A percentile compares a stretch with the other conserved stretches of the same genome.
phyloP scores from a whole-genome alignment of 345 rosid genomes.

The Schrenkiella parvula region DNA sequence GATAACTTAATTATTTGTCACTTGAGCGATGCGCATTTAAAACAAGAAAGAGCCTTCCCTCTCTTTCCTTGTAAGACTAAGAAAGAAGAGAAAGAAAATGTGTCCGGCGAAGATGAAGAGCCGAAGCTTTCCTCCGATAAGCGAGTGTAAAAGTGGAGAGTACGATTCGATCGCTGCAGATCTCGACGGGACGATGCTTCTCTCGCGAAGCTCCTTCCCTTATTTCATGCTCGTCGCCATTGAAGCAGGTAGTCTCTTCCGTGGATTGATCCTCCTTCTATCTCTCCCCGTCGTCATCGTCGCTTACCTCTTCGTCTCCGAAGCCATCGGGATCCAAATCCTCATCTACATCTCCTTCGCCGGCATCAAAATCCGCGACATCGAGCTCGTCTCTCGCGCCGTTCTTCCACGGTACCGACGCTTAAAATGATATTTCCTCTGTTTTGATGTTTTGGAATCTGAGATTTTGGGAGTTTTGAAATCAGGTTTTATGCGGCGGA shows the following conservation, averaged over 20 bases:
- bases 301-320: slow-evolving; percentile 81
- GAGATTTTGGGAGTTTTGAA: background rate
- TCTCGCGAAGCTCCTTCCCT: slow-evolving; percentile 78
- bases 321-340: slow-evolving; percentile 85
- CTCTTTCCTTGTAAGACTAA: slow-evolving; percentile 18
- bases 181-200: slow-evolving; percentile 86
- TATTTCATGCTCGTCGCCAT: slow-evolving; percentile 93
- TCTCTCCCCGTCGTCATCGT: slow-evolving; percentile 71
- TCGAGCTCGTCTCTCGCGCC: slow-evolving; percentile 90
- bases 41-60: slow-evolving; percentile 40
- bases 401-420: slow-evolving; percentile 69
- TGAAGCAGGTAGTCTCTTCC: slow-evolving; percentile 88
- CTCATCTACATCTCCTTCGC: slow-evolving; percentile 82
- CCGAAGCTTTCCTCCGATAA: slow-evolving; percentile 53
- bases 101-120: slow-evolving; percentile 25
- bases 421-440: background rate
- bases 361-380: slow-evolving; percentile 88
- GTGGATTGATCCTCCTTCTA: slow-evolving; percentile 73
- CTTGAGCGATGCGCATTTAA: slow-evolving; percentile 46
- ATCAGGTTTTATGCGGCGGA: slow-evolving; percentile 96
- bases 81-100: slow-evolving; percentile 26
- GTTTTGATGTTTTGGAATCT: background rate
- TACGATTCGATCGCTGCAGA: slow-evolving; percentile 82
- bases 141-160: slow-evolving; percentile 41
- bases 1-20: background rate